Conservation (phyloP, 148 eudicot genomes). For the Fagopyrum esculentum region DNA sequence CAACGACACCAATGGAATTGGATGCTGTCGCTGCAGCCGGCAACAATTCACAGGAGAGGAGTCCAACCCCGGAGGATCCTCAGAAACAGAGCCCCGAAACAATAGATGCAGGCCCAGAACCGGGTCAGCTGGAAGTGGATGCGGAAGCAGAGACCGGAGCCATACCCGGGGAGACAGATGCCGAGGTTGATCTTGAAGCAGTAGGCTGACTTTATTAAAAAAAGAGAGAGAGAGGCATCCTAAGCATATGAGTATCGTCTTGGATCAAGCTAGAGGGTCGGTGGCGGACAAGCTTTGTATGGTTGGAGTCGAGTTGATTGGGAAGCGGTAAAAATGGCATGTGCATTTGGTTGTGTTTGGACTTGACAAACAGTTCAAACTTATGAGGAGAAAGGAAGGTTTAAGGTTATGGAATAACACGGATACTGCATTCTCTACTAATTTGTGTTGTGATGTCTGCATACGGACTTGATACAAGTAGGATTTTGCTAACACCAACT, state of each 20-base stretch:
- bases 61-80: slow-evolving; percentile 54
- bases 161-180: slow-evolving; percentile 78
- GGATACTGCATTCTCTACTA: neutral
- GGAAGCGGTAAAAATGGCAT: neutral
- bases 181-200: slow-evolving; percentile 57
- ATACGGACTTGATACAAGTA: too few relatives aligned
- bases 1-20: slow-evolving; percentile 44
- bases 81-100: slow-evolving; percentile 69
- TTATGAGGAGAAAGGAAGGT: neutral
- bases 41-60: slow-evolving; percentile 46
- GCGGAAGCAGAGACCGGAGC: slow-evolving; percentile 57
- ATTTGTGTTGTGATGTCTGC: neutral
- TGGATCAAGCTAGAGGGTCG: neutral
- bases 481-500: too few relatives aligned
- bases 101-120: slow-evolving; percentile 39
- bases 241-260: neutral
- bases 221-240: neutral
- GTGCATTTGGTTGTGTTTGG: neutral
- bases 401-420: neutral
- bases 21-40: slow-evolving; percentile 47
- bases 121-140: slow-evolving; percentile 70
- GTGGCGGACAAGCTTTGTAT: neutral
- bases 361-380: neutral
- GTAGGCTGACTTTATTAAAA: slow-evolving; percentile 8
- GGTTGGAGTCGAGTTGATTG: neutral